Conservation (phyloP, 2,329 filamentous ascomycete species). For the Aspergillus glaucus region DNA sequence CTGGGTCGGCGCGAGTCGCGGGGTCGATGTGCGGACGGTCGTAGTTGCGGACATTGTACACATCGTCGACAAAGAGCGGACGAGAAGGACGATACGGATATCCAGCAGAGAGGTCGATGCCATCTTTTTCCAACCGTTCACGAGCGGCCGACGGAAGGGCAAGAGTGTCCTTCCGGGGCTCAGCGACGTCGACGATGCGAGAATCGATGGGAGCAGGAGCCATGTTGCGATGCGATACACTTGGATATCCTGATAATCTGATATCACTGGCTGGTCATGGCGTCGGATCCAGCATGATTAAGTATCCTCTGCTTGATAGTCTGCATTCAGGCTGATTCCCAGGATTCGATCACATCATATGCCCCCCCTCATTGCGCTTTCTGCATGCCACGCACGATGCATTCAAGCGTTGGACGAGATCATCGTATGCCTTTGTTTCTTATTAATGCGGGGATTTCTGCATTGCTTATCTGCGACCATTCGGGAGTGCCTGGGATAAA, state of each 20-base stretch:
- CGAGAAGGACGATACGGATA: slow-evolving; percentile 65
- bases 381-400: slow-evolving; percentile 1
- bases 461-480: slow-evolving; percentile 4
- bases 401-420: neutral
- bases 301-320: slow-evolving; percentile 1
- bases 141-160: slow-evolving; percentile 53
- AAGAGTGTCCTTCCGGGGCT: slow-evolving; percentile 59
- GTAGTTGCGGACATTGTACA: slow-evolving; percentile 57
- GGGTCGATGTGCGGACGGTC: slow-evolving; percentile 54
- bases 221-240: slow-evolving; percentile 31
- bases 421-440: neutral
- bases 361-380: slow-evolving; percentile 22
- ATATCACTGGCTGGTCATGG: neutral
- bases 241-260: neutral
- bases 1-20: slow-evolving; percentile 58
- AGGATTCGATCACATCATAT: slow-evolving; percentile 27
- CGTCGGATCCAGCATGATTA: neutral
- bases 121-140: slow-evolving; percentile 59
- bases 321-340: neutral
- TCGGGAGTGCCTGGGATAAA: neutral
- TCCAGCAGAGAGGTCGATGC: slow-evolving; percentile 62
- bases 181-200: slow-evolving; percentile 57
- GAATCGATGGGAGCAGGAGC: slow-evolving; percentile 56
- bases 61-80: slow-evolving; percentile 64
- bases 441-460: neutral